A percentile compares a stretch with the other conserved stretches of the same genome.
These are phyloP conservation scores for Ampelocalamus luodianensis DNA, from an alignment of 176 grass and related monocot genomes.

Conservation along the genomic window DNA sequence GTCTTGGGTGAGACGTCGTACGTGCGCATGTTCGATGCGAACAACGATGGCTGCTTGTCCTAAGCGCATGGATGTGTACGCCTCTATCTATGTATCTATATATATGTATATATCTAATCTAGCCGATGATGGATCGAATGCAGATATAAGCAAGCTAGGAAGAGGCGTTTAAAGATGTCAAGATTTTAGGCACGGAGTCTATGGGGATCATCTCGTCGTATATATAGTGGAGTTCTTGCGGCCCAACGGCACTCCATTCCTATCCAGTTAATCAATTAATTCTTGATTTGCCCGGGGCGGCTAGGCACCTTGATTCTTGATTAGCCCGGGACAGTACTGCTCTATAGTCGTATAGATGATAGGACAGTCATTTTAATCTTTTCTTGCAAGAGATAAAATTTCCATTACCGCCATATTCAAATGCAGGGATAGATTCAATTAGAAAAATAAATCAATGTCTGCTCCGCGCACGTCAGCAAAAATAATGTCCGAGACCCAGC, in stretches of 20 bases:
- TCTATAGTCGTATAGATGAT: neutral
- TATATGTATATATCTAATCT: neutral
- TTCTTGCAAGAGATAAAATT: neutral
- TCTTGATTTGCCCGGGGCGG: neutral
- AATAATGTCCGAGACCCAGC: neutral
- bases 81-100: too few species aligned
- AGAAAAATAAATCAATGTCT: too few species aligned
- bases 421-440: neutral
- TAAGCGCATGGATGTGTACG: neutral
- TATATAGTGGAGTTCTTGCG: constrained; percentile 25
- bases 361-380: neutral
- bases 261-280: neutral
- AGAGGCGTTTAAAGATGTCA: neutral
- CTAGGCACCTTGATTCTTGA: too few species aligned
- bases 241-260: constrained; percentile 9
- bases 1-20: neutral
- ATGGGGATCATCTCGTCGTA: neutral
- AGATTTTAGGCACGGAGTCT: neutral
- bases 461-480: neutral
- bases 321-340: neutral
- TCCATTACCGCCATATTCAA: neutral
- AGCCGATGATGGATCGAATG: neutral
- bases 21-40: neutral
- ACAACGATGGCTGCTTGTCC: neutral
- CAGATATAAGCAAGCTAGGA: neutral